Conservation (phyloP, 305 asterid species). For the Striga hermonthica region DNA sequence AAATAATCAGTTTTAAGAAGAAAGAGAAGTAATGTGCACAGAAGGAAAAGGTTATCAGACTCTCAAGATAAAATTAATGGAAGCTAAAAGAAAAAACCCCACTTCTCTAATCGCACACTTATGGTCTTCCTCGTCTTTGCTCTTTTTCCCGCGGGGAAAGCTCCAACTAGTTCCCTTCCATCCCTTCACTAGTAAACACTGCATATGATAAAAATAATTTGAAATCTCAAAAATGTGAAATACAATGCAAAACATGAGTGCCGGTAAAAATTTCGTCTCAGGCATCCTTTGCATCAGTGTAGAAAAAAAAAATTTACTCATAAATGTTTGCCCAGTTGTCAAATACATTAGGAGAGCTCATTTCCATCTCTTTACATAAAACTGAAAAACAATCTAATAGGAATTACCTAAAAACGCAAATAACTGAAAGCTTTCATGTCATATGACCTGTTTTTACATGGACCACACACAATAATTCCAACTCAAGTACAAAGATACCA, state of each 20-base stretch:
- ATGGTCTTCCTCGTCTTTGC: constrained; percentile 95
- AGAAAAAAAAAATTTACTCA: neutral
- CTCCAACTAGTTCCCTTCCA: constrained; percentile 99
- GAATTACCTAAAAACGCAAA: neutral
- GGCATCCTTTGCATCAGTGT: neutral
- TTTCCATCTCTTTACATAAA: neutral
- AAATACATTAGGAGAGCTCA: neutral
- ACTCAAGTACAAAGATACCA: too few relatives aligned
- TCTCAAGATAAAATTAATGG: neutral
- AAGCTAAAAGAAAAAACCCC: neutral
- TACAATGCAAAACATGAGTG: neutral
- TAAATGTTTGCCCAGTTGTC: neutral
- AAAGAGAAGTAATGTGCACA: too few relatives aligned
- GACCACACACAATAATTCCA: too few relatives aligned
- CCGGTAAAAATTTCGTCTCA: neutral
- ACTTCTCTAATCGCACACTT: constrained; percentile 94
- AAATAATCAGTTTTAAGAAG: too few relatives aligned
- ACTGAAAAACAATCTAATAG: neutral
- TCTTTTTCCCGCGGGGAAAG: constrained; percentile 98
- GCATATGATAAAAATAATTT: constrained; percentile 22
- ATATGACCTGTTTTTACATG: neutral
- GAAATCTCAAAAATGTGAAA: constrained; percentile 11
- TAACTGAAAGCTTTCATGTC: neutral
- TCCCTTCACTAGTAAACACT: constrained; percentile 97
- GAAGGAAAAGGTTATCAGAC: neutral